Evolutionary conservation across 108 stramenopile species (phyloP).

Genomic region (Nannochloropsis gaditana): DNA sequence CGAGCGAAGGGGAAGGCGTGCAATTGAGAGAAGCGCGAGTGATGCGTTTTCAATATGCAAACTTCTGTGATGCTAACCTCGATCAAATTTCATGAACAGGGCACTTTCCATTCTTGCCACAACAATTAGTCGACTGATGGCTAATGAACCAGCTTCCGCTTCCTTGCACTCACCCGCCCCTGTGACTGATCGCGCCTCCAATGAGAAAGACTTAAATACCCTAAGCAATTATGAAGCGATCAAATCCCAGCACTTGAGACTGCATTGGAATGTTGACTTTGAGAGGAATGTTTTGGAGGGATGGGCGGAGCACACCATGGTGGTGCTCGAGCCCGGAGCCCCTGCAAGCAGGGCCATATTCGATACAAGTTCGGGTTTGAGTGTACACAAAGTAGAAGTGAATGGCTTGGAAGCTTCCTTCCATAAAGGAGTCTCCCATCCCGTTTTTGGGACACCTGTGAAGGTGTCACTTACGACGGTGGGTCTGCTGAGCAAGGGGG

Average conservation of each 20-base stretch:
- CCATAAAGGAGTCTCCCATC: not conserved
- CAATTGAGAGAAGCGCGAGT: too few relatives aligned
- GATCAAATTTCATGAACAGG: too few relatives aligned
- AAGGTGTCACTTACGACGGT: not conserved
- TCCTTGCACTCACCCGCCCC: not conserved
- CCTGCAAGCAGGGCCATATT: constrained; percentile 3
- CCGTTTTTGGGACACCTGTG: not conserved
- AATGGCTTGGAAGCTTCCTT: not conserved
- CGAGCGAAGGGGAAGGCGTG: too few relatives aligned
- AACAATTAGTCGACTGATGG: too few relatives aligned
- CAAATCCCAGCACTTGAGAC: not conserved
- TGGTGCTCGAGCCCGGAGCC: not conserved
- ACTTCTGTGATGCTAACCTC: too few relatives aligned
- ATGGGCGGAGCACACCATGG: not conserved
- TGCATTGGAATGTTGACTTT: not conserved
- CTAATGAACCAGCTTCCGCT: not conserved
- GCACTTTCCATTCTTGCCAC: too few relatives aligned
- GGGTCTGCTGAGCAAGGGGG: not conserved
- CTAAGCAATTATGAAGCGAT: constrained; percentile 2
- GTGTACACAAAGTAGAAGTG: not conserved
- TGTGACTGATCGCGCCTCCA: not conserved
- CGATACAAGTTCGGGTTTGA: not conserved
- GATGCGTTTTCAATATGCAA: too few relatives aligned
- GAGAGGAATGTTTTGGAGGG: not conserved
- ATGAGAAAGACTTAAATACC: not conserved